Evolutionary conservation across 768 basidiomycete species (phyloP), one percentile per base, ranked within the genome.

Genomic region (Serendipita sp.): DNA sequence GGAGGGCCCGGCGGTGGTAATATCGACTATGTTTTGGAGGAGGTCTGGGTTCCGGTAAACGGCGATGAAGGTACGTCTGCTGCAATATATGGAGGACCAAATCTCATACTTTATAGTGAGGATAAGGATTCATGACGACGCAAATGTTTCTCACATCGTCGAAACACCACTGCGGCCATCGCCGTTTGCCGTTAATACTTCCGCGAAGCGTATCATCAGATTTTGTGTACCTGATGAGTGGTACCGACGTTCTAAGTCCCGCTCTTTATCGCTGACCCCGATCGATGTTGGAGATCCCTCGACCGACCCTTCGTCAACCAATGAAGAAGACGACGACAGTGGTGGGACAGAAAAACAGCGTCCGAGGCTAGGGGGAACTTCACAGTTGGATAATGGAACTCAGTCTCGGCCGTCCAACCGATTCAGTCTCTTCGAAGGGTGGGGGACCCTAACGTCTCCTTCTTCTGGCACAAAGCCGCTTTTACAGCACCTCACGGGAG

Each of bases 191-290:
- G 42, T 26, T 9, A 0, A 74, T 73, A 42, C 72, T 2, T 66
- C 70, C 30, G 77, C 78, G 1, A 73, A 68, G 20, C 80, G 81
- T 7, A 69, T 66, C 5, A 81, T 86, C 68, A 77, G 78, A 28
- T 79, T 90, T 62, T 86, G 83, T 65, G 81, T 91, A 5, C 86
- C 86, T 1, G 86, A 86, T 61, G 84, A 85, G 68, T 90, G 85
- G 89, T 90, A 82, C 71, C 81, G 82, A 63, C 80, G 86, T 17
- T 81, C 82, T 20, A 85, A 79, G 65, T 78, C 82, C 4, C 80
- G 81, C 0, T 74, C 72, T 42, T 68, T 77, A 1, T 81, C 82
- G 1, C 72, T 73, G 14, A 69, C 75, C 24, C 79, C 80, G 0
- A 61, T 74, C 7, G 77, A 77, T 34, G 79, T 69, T 81, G 44